Evolutionary conservation across 2,329 filamentous ascomycete genomes (phyloP).

Genomic region (Xylaria polymorpha): DNA sequence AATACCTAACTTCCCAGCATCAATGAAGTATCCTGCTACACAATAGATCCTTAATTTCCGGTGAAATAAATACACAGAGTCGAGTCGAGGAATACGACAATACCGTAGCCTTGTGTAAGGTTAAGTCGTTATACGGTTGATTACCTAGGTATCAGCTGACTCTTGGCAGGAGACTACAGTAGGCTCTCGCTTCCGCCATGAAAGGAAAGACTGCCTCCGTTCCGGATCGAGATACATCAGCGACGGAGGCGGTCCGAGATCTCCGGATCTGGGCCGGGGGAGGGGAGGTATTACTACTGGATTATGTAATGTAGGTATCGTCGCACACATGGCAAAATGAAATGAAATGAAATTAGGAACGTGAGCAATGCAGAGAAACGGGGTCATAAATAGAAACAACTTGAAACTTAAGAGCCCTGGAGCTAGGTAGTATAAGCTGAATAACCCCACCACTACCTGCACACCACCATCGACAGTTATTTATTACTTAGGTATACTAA

Average conservation of each 20-base stretch:
- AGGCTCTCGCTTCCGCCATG: not conserved
- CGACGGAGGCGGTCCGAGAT: not conserved
- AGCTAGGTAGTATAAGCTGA: too few species aligned
- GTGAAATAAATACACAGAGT: not conserved
- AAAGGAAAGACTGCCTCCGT: conserved; percentile 24
- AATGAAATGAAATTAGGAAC: not conserved
- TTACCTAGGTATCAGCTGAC: not conserved
- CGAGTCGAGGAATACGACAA: not conserved
- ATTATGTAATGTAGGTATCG: conserved; percentile 22
- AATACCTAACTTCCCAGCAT: not conserved
- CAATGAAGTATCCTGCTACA: not conserved
- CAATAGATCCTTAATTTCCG: too few species aligned
- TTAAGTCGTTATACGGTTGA: too few species aligned
- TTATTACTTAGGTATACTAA: not conserved
- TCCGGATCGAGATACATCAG: not conserved
- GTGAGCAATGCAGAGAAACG: not conserved
- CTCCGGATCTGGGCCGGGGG: conserved; percentile 13
- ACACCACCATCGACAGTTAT: not conserved
- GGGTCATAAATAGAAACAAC: not conserved
- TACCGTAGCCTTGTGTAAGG: not conserved
- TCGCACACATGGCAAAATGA: not conserved
- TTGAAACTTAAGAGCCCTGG: not conserved
- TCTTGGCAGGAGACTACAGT: not conserved
- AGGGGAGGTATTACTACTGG: not conserved
- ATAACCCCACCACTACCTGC: not conserved